phyloP scores from a whole-genome alignment of 805 yeast genomes.

The Yamadazyma endophytica region DNA sequence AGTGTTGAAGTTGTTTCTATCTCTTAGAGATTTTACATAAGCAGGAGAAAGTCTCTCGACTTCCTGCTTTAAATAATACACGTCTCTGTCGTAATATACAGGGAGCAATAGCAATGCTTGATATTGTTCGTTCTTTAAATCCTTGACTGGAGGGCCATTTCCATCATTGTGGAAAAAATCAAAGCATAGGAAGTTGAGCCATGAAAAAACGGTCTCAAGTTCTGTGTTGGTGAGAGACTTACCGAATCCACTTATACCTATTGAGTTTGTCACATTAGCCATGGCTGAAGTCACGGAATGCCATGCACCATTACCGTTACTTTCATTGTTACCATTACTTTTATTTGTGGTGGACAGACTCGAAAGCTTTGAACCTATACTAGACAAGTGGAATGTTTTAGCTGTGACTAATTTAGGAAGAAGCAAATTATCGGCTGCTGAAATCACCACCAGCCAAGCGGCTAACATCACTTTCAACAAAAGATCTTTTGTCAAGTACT shows the following conservation, averaged over 20 bases:
- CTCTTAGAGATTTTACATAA: slow-evolving; percentile 46
- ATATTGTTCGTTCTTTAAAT: slow-evolving; percentile 58
- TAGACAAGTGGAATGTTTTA: slow-evolving; percentile 23
- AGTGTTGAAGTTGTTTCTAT: slow-evolving; percentile 41
- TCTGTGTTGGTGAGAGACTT: slow-evolving; percentile 56
- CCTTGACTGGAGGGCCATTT: slow-evolving; percentile 69
- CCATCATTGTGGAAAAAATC: slow-evolving; percentile 81
- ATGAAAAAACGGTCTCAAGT: slow-evolving; percentile 61
- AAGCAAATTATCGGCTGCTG: slow-evolving; percentile 64
- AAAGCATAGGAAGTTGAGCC: slow-evolving; percentile 62
- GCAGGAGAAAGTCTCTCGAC: slow-evolving; percentile 56
- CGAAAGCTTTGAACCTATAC: slow-evolving; percentile 16
- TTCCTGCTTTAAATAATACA: slow-evolving; percentile 47
- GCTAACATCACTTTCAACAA: slow-evolving; percentile 65
- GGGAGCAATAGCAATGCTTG: slow-evolving; percentile 63
- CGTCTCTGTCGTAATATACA: slow-evolving; percentile 55
- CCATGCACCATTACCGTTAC: slow-evolving; percentile 25
- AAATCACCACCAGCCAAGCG: slow-evolving; percentile 74
- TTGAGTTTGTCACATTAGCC: slow-evolving; percentile 44
- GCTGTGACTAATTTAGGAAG: slow-evolving; percentile 65
- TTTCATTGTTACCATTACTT: background rate
- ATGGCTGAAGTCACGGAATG: slow-evolving; percentile 44
- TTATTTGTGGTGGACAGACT: slow-evolving; percentile 2
- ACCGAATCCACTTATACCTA: slow-evolving; percentile 46
- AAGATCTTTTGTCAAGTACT: slow-evolving; percentile 50